Evolutionary conservation across 202 grass and related monocot species (phyloP).

Genomic region (Musa balbisiana): DNA sequence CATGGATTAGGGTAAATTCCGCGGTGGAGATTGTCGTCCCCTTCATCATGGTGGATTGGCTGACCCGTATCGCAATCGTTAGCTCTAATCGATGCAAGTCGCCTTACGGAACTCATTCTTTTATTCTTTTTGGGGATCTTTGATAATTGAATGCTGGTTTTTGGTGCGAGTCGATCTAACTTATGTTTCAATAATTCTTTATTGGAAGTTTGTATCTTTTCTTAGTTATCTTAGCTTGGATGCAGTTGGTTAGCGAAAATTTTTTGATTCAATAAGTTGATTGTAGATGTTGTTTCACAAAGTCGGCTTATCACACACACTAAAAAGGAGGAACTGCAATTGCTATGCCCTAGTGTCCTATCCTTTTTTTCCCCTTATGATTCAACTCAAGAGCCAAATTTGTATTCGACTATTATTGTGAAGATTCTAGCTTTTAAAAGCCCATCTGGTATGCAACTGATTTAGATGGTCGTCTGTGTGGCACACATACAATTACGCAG

Average conservation of each 20-base stretch:
- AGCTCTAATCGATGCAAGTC: slow-evolving; percentile 73
- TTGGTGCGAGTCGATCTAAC: not conserved
- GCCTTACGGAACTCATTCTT: not conserved
- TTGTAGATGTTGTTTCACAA: not conserved
- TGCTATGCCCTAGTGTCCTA: too few relatives aligned
- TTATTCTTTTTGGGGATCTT: too few relatives aligned
- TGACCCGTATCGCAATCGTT: slow-evolving; percentile 83
- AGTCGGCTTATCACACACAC: not conserved
- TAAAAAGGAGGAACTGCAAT: not conserved
- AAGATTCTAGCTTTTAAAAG: not conserved
- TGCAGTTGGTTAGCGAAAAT: too few relatives aligned
- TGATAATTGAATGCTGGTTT: too few relatives aligned
- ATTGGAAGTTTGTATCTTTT: too few relatives aligned
- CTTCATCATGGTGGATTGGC: slow-evolving; percentile 58
- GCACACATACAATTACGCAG: too few relatives aligned
- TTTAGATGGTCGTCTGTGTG: not conserved
- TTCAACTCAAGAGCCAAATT: not conserved
- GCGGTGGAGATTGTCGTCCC: not conserved
- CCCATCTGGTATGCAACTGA: not conserved
- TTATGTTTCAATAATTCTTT: too few relatives aligned
- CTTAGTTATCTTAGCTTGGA: too few relatives aligned
- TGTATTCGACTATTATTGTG: not conserved
- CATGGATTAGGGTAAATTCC: not conserved
- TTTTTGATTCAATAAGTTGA: too few relatives aligned
- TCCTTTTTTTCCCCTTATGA: not conserved